Evolutionary conservation across 2,329 filamentous ascomycete species (phyloP), one percentile per base, ranked within the genome.

Genomic region (Trichoderma guizhouense): DNA sequence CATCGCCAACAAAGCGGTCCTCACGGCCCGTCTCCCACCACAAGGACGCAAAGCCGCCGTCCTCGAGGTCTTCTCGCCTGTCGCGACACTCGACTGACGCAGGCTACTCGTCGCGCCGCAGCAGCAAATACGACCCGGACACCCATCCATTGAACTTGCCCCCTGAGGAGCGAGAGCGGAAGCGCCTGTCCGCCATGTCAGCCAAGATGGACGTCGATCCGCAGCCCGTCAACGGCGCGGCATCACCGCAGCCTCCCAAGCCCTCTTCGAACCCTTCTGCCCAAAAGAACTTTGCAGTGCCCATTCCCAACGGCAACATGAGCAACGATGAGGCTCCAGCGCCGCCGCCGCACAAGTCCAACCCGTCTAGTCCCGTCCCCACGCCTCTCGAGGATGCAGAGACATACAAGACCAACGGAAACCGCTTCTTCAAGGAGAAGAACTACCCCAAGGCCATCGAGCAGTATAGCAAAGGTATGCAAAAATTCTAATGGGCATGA

Each of bases 371-470:
- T 79, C 89, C 88, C 57, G 83, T 84, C 64, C 83, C 86, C 58
- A 86, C 83, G 43, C 81, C 85, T 28, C 82, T 83, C 55, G 92
- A 95, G 69, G 93, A 98, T 79, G 94, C 95, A 30, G 96, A 99
- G 83, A 87, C 90, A 14, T 97, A 92, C 88, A 99, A 99, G 86
- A 89, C 93, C 77, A 90, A 93, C 2, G 96, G 96, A 72, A 99
- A 99, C 85, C 96, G 96, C 79, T 95, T 93, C 79, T 99, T 98
- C 88, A 98, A 98, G 85, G 93, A 95, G 74, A 93, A 92, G 80
- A 93, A 98, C 79, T 99, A 95, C 81, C 84, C 87, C 73, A 92
- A 92, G 79, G 95, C 96, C 28, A 95, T 98, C 80, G 89, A 93
- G 76, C 94, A 98, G 82, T 99, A 98, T 82, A 93, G 93, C 76